Evolutionary conservation across 176 grass and related monocot species (phyloP).

Genomic region (Hsuehochloa calcarea): DNA sequence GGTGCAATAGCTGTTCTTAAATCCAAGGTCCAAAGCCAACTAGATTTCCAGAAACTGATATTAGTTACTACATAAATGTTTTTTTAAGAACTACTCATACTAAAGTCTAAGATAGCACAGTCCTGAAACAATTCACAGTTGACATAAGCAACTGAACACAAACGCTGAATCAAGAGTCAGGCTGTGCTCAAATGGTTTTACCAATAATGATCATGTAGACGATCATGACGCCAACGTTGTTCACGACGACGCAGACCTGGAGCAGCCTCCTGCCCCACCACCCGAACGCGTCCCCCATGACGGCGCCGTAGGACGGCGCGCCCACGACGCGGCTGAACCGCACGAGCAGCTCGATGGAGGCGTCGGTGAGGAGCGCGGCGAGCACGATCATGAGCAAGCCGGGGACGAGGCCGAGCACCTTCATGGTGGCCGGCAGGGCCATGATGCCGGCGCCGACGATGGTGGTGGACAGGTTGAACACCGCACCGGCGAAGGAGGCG

Average conservation of each 20-base stretch:
- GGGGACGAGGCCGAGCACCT: conserved; percentile 79
- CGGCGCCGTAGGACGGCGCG: conserved; percentile 61
- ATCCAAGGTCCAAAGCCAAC: background rate
- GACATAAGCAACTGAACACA: background rate
- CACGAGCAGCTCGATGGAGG: conserved; percentile 82
- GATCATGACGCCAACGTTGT: conserved; percentile 88
- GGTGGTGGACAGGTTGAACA: conserved; percentile 97
- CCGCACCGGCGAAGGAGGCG: conserved; percentile 76
- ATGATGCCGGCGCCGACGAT: conserved; percentile 98
- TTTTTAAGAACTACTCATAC: background rate
- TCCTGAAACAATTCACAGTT: background rate
- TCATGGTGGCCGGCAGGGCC: conserved; percentile 95
- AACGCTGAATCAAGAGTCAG: conserved; percentile 1
- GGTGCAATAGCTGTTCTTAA: background rate
- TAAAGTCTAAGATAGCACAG: background rate
- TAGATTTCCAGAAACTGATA: background rate
- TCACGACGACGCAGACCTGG: conserved; percentile 82
- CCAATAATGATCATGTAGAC: conserved; percentile 99
- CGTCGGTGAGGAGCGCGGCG: conserved; percentile 78
- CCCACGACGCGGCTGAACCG: conserved; percentile 68
- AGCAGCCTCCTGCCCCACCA: conserved; percentile 56
- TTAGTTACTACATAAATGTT: background rate
- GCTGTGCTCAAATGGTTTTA: conserved; percentile 15
- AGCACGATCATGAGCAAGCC: conserved; percentile 78
- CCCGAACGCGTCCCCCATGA: conserved; percentile 83